Base-by-base conservation (phyloP, 2,329 filamentous ascomycete genomes). In the Xylaria sp. region DNA sequence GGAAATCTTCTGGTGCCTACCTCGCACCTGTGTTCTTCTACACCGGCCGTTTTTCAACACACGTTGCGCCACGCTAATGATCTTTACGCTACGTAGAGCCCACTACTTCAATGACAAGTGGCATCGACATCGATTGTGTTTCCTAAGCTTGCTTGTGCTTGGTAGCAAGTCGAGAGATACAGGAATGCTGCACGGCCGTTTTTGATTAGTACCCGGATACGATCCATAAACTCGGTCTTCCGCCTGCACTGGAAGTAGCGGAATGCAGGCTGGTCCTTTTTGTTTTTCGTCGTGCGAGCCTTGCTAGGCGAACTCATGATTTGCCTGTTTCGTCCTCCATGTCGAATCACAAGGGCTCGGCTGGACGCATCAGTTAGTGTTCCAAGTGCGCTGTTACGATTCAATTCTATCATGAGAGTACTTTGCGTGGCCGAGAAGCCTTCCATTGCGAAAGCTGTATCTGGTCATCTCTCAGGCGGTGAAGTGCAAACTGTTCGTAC, bases 371-470 rank as follows among this genome's bases (percentile, higher is more conserved):
- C 30, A 12, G 43, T 58, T 25, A 65, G 63, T 45, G 45, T 65
- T 30, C 20, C 57, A 10, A 56, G 62, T 32, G 52, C 30, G 48
- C 63, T 57, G 36, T 45, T 48, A 23, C 73, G 75, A 52, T 68
- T 63, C 34, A 68, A 72, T 15, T 75, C 76, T 70, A 78, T 70
- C 60, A 87, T 87, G 81, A 86, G 78, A 74, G 73, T 93, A 67
- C 83, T 94, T 61, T 94, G 91, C 77, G 91, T 94, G 72, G 92
- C 91, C 68, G 91, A 94, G 80, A 94, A 99, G 85, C 94, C 94
- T 41, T 97, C 95, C 48, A 97, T 99, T 70, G 93, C 96, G 66
- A 97, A 96, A 81, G 94, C 95, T 43, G 95, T 99, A 58, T 93
- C 96, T 45, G 88, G 90, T 66, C 95, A 98, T 83, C 86, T 99